Percentiles rank a stretch among this genome's conserved stretches.
These are phyloP conservation scores for Trichoderma brevicompactum DNA, from an alignment of 2,329 filamentous ascomycete species.

Conservation along the genomic window DNA sequence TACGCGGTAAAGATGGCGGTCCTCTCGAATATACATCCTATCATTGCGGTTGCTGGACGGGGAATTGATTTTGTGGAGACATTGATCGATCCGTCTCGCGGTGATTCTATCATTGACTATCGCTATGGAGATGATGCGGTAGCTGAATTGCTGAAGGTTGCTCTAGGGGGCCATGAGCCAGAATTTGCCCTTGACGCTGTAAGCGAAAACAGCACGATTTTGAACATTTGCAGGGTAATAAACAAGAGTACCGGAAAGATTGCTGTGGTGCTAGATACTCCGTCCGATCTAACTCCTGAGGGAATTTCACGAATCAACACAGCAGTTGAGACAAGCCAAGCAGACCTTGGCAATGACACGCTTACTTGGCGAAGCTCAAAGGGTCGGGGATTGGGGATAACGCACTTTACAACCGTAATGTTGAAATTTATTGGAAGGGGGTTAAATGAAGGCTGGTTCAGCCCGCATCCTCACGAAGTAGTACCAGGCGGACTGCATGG, in stretches of 20 bases:
- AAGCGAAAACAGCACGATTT: not conserved
- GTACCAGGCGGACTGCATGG: slow-evolving; percentile 29
- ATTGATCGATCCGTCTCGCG: slow-evolving; percentile 31
- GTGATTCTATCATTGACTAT: slow-evolving; percentile 35
- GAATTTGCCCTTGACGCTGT: slow-evolving; percentile 9
- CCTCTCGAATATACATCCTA: slow-evolving; percentile 58
- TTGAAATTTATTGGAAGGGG: slow-evolving; percentile 17
- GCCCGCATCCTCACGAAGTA: slow-evolving; percentile 30
- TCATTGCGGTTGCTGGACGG: slow-evolving; percentile 60
- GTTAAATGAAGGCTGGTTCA: slow-evolving; percentile 30
- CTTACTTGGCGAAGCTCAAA: not conserved
- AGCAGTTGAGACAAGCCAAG: slow-evolving; percentile 5
- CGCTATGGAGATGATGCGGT: slow-evolving; percentile 15
- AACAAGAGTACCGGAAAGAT: not conserved
- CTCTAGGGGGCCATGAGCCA: not conserved
- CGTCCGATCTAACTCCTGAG: not conserved
- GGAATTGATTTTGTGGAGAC: slow-evolving; percentile 27
- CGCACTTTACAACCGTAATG: slow-evolving; percentile 15
- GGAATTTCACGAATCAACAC: not conserved
- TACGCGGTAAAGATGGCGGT: slow-evolving; percentile 60
- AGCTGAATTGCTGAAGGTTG: not conserved
- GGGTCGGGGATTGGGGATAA: not conserved
- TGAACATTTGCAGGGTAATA: not conserved
- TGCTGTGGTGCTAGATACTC: not conserved
- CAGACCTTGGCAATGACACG: not conserved